Conservation (phyloP, 2,329 filamentous ascomycete genomes). For the Epichloe coenophiala region DNA sequence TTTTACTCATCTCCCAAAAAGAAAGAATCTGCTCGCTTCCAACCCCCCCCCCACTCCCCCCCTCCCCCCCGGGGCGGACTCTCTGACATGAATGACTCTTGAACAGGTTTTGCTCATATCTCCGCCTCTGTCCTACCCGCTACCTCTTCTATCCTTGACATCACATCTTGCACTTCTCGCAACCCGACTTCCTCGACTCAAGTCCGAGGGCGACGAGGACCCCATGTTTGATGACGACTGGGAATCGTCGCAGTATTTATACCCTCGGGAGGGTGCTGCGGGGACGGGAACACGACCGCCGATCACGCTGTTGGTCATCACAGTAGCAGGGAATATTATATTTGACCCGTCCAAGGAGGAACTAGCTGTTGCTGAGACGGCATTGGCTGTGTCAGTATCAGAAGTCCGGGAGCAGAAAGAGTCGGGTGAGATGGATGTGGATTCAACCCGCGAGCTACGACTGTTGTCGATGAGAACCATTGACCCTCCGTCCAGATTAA, state of each 20-base stretch:
- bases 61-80: not conserved
- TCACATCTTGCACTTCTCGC: slow-evolving; percentile 86
- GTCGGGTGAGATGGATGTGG: slow-evolving; percentile 26
- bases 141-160: slow-evolving; percentile 83
- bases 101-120: slow-evolving; percentile 77
- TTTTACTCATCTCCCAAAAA: not conserved
- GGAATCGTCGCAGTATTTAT: slow-evolving; percentile 69
- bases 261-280: slow-evolving; percentile 36
- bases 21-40: not conserved
- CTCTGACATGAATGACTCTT: not conserved
- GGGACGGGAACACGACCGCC: slow-evolving; percentile 47
- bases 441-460: slow-evolving; percentile 34
- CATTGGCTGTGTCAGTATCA: slow-evolving; percentile 71
- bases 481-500: slow-evolving; percentile 60
- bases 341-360: slow-evolving; percentile 90
- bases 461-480: slow-evolving; percentile 59
- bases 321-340: slow-evolving; percentile 75
- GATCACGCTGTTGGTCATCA: slow-evolving; percentile 79
- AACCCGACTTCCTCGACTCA: slow-evolving; percentile 69
- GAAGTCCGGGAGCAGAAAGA: slow-evolving; percentile 21
- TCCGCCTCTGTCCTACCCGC: slow-evolving; percentile 82
- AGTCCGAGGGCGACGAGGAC: slow-evolving; percentile 86
- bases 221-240: slow-evolving; percentile 98
- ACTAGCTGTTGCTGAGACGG: slow-evolving; percentile 80
- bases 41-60: too few relatives aligned